Evolutionary conservation across 352 stramenopile species (phyloP).

Genomic region (Pseudoperonospora humuli): DNA sequence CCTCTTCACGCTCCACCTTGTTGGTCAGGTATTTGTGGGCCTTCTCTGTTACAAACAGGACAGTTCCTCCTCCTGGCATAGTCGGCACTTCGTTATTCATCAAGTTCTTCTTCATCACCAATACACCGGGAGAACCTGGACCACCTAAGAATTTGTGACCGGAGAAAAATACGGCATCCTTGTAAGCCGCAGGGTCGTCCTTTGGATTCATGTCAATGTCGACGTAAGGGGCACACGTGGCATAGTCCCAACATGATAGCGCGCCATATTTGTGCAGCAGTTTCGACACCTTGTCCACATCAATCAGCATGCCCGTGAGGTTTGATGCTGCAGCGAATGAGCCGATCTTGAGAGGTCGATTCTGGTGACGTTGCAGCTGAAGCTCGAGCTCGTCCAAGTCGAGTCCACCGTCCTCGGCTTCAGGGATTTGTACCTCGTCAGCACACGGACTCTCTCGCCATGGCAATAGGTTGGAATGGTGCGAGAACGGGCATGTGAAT

Average conservation of each 20-base stretch:
- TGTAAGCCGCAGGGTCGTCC: conserved; percentile 32
- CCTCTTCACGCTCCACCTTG: conserved; percentile 86
- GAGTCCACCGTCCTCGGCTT: conserved; percentile 38
- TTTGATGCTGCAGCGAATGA: conserved; percentile 92
- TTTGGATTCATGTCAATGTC: conserved; percentile 95
- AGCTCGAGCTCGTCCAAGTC: conserved; percentile 48
- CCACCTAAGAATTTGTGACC: conserved; percentile 96
- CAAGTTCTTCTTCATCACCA: conserved; percentile 92
- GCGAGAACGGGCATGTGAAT: conserved; percentile 91
- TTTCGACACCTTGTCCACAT: conserved; percentile 84
- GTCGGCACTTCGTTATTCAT: conserved; percentile 53
- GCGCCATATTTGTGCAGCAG: conserved; percentile 89
- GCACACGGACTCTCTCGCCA: conserved; percentile 89
- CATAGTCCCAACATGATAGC: conserved; percentile 94
- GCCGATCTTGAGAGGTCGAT: conserved; percentile 70
- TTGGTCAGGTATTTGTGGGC: conserved; percentile 73
- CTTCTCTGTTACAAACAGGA: conserved; percentile 51
- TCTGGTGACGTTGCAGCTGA: conserved; percentile 41
- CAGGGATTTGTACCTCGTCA: conserved; percentile 75
- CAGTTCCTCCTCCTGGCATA: conserved; percentile 36
- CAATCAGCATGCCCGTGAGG: conserved; percentile 89
- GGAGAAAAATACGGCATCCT: conserved; percentile 94
- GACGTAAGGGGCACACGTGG: conserved; percentile 89
- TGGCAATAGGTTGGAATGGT: conserved; percentile 96
- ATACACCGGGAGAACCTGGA: conserved; percentile 85